Evolutionary conservation across 1,284 basidiomycete species (phyloP).

Genomic region (Thecaphora frezii): DNA sequence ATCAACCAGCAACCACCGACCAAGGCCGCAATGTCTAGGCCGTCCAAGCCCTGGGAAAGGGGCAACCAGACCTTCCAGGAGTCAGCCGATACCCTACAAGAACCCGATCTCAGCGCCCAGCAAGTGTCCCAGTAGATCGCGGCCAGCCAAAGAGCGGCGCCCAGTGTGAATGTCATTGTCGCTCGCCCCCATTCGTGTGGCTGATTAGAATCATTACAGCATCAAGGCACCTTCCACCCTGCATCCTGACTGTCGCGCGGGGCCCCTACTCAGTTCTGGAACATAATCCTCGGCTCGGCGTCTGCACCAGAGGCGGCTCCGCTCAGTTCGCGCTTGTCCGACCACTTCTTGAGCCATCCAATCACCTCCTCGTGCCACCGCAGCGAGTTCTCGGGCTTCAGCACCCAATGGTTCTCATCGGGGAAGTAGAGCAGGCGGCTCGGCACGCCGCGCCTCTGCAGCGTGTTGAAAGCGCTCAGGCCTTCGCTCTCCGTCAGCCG

Average conservation of each 20-base stretch:
- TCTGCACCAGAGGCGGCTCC: too few relatives aligned
- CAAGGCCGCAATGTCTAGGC: constrained; percentile 31
- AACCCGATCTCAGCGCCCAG: too few relatives aligned
- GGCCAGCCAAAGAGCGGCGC: too few relatives aligned
- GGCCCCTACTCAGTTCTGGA: neutral
- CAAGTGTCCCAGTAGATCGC: too few relatives aligned
- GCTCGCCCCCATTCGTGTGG: too few relatives aligned
- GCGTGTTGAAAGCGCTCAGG: constrained; percentile 38
- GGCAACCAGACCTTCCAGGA: too few relatives aligned
- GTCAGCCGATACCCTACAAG: too few relatives aligned
- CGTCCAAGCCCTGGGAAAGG: constrained; percentile 52
- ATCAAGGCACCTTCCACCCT: too few relatives aligned
- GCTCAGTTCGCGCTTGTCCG: neutral
- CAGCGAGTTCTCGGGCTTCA: constrained; percentile 30
- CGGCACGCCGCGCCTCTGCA: constrained; percentile 41
- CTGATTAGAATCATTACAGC: too few relatives aligned
- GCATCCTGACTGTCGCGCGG: too few relatives aligned
- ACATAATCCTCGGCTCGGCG: neutral
- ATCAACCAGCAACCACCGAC: constrained; percentile 50
- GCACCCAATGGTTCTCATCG: constrained; percentile 44
- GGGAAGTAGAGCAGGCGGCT: constrained; percentile 44
- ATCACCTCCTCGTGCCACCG: constrained; percentile 47
- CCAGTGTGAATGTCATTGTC: too few relatives aligned
- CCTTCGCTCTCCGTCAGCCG: constrained; percentile 24
- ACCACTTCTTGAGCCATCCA: constrained; percentile 35